Conservation (phyloP, 2,329 filamentous ascomycete species). For the Calonectria leucothoes region DNA sequence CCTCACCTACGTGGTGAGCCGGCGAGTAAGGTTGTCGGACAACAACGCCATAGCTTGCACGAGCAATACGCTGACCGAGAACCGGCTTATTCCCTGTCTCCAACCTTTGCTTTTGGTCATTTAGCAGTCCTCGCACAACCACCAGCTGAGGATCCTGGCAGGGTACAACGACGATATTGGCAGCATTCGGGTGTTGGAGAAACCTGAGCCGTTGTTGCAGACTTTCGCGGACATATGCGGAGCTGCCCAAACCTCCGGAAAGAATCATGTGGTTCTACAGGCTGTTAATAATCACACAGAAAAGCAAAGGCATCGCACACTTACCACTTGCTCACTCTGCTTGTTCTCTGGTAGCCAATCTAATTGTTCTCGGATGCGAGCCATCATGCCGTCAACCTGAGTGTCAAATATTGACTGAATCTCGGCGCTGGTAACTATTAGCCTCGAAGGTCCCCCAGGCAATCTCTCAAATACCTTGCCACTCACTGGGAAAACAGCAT, state of each 20-base stretch:
- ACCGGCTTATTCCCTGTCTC: constrained; percentile 54
- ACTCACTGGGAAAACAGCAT: constrained; percentile 54
- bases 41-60: constrained; percentile 37
- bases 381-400: constrained; percentile 44
- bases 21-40: constrained; percentile 34
- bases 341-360: constrained; percentile 50
- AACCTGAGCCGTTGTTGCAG: constrained; percentile 51
- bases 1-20: constrained; percentile 31
- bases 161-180: constrained; percentile 51
- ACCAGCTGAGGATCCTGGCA: constrained; percentile 65
- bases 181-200: constrained; percentile 46
- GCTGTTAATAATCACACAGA: neutral
- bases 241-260: constrained; percentile 58
- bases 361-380: constrained; percentile 53
- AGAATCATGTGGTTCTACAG: constrained; percentile 55
- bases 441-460: too few species aligned
- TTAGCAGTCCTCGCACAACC: constrained; percentile 64
- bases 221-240: constrained; percentile 55
- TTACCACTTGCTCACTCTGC: constrained; percentile 49
- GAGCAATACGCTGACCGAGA: constrained; percentile 51
- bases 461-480: neutral
- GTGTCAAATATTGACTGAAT: constrained; percentile 56
- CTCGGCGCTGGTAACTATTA: constrained; percentile 47
- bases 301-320: neutral
- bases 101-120: constrained; percentile 62